Percentiles rank a stretch among this genome's conserved stretches.
Conservation (phyloP, 257 asterid genomes). For the Salvia splendens region DNA sequence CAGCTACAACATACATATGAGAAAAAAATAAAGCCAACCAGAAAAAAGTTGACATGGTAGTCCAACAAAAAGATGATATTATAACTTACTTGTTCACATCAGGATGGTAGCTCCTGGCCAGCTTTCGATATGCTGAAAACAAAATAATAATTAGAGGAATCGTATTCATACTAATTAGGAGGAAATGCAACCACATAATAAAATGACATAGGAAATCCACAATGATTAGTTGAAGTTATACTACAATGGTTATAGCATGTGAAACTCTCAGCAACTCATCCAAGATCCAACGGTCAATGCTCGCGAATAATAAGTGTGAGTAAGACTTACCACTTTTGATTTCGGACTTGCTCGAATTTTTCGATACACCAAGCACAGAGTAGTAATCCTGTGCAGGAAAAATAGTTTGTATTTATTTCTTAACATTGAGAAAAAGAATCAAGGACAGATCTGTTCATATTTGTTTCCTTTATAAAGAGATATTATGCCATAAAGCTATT, state of each 20-base stretch:
- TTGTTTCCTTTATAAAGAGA: neutral
- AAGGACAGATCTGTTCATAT: slow-evolving; percentile 8
- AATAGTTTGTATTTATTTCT: slow-evolving; percentile 17
- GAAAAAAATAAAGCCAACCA: slow-evolving; percentile 2
- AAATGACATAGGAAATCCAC: neutral
- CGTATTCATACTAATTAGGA: slow-evolving; percentile 14
- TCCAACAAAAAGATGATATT: slow-evolving; percentile 22
- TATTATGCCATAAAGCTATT: slow-evolving; percentile 12
- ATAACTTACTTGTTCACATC: slow-evolving; percentile 89
- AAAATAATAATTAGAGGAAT: slow-evolving; percentile 1
- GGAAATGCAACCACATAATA: neutral
- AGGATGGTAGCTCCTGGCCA: slow-evolving; percentile 93
- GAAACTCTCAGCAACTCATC: slow-evolving; percentile 10
- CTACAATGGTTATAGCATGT: neutral
- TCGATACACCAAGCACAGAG: slow-evolving; percentile 88
- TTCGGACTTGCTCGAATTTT: slow-evolving; percentile 81
- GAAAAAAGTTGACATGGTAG: neutral
- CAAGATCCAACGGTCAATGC: slow-evolving; percentile 8
- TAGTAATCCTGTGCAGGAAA: slow-evolving; percentile 70
- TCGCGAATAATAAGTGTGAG: slow-evolving; percentile 14
- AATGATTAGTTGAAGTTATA: slow-evolving; percentile 4
- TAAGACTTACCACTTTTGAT: slow-evolving; percentile 79
- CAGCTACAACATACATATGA: neutral
- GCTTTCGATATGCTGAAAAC: slow-evolving; percentile 92
- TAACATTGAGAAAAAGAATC: slow-evolving; percentile 15